These are phyloP conservation scores for Candida rishiriensis DNA, from an alignment of 805 yeast species.

Conservation along the genomic window DNA sequence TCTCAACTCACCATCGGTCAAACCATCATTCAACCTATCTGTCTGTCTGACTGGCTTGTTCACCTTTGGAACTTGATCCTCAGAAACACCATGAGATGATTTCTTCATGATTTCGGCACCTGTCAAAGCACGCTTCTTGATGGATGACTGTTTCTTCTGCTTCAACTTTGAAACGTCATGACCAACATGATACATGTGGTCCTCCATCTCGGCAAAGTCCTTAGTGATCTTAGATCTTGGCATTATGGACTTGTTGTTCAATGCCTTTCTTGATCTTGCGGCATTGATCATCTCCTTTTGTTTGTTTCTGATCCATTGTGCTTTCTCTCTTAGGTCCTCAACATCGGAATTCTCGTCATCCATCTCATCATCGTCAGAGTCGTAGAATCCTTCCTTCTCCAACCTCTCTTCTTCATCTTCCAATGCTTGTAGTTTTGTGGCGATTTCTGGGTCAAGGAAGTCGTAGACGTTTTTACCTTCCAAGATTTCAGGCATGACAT, in stretches of 20 bases:
- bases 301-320: constrained; percentile 91
- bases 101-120: constrained; percentile 79
- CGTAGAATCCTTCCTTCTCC: constrained; percentile 93
- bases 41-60: constrained; percentile 53
- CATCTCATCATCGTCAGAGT: constrained; percentile 69
- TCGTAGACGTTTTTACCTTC: constrained; percentile 97
- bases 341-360: constrained; percentile 53
- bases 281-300: constrained; percentile 91
- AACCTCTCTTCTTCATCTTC: constrained; percentile 97
- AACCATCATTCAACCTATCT: constrained; percentile 84
- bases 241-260: constrained; percentile 82
- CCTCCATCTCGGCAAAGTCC: constrained; percentile 74
- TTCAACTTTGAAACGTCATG: constrained; percentile 72
- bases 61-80: constrained; percentile 12
- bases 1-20: constrained; percentile 73
- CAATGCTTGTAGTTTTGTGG: constrained; percentile 85
- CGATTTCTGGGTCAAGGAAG: constrained; percentile 94
- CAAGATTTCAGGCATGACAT: constrained; percentile 92
- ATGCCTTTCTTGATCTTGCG: constrained; percentile 78
- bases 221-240: constrained; percentile 86
- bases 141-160: constrained; percentile 29
- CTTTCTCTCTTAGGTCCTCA: constrained; percentile 76
- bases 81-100: constrained; percentile 25
- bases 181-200: constrained; percentile 85
- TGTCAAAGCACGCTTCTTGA: constrained; percentile 32